Conservation (phyloP, 2,329 filamentous ascomycete species). For the Hypoxylon sp. region DNA sequence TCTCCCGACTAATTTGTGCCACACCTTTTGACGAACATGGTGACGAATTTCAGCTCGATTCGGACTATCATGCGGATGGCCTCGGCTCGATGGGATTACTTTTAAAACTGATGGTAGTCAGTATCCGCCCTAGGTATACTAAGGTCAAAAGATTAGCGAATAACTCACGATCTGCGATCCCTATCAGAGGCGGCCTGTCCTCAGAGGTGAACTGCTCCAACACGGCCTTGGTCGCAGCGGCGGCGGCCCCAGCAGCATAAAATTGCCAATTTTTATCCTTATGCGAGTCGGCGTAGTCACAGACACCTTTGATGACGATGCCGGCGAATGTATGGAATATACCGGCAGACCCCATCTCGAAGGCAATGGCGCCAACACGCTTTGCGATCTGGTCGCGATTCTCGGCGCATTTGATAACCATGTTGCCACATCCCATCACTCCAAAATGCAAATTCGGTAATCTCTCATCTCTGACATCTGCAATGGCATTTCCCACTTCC, state of each 20-base stretch:
- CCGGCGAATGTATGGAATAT: constrained; percentile 49
- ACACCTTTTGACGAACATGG: neutral
- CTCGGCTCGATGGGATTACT: neutral
- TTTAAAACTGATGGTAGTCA: neutral
- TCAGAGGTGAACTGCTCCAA: constrained; percentile 23
- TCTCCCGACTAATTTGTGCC: neutral
- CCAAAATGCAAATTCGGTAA: constrained; percentile 56
- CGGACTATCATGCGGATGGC: no score
- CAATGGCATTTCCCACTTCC: neutral
- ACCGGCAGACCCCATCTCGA: constrained; percentile 57
- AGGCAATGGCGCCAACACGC: constrained; percentile 49
- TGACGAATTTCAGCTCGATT: neutral
- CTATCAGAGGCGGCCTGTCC: neutral
- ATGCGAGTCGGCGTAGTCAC: constrained; percentile 58
- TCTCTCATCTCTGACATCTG: neutral
- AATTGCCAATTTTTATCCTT: constrained; percentile 57
- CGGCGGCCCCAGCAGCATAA: constrained; percentile 54
- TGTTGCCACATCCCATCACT: constrained; percentile 57
- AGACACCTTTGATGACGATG: constrained; percentile 58
- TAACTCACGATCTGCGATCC: neutral
- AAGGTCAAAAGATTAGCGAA: neutral
- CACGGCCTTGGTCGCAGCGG: constrained; percentile 47
- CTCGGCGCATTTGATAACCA: constrained; percentile 58
- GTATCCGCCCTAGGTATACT: neutral
- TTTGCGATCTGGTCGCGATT: constrained; percentile 56